Base-by-base conservation (phyloP, 2,329 filamentous ascomycete genomes). In the Corynespora cassiicola region DNA sequence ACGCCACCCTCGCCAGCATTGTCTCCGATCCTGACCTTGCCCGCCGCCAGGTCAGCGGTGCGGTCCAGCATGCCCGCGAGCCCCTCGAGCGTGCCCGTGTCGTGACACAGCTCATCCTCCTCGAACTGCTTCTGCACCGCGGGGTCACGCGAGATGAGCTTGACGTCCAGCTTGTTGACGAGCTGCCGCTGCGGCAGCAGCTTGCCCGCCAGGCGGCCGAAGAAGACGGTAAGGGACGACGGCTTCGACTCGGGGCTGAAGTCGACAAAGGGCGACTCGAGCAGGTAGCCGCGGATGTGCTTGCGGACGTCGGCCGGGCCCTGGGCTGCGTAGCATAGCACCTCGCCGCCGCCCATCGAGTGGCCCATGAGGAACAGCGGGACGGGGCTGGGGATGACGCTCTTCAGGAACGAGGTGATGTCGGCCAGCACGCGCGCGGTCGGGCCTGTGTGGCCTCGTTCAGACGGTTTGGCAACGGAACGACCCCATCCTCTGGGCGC, bases 281-380 rank as follows among this genome's bases (percentile, higher is more conserved):
- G 75, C 22, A 95, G 61, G 75, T 86, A 89, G 15, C 90, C 90
- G 29, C 84, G 77, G 31, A 95, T 78, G 41, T 78, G 73, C 22
- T 71, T 65, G 26, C 82, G 76, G 9, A 88, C 64, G 11, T 81
- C 77, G 27, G 53, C 49, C 4, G 72, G 75, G 14, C 70, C 75
- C 28, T 61, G 60, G 19, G 69, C 67, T 44, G 71, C 73, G 53
- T 81, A 85, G 27, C 81, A 83, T 7, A 95, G 72, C 5, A 84
- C 80, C 68, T 95, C 80, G 16, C 84, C 88, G 42, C 91, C 91
- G 50, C 91, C 91, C 89, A 96, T 96, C 15, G 86, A 90, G 69
- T 96, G 90, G 36, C 91, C 91, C 75, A 94, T 83, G 14, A 96
- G 77, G 70, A 96, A 96, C 11, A 95, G 62, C 0, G 90, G 89